A percentile compares a stretch with the other conserved stretches of the same genome.
Evolutionary conservation across 805 yeast species (phyloP).

Genomic region (Yamadazyma sp.): DNA sequence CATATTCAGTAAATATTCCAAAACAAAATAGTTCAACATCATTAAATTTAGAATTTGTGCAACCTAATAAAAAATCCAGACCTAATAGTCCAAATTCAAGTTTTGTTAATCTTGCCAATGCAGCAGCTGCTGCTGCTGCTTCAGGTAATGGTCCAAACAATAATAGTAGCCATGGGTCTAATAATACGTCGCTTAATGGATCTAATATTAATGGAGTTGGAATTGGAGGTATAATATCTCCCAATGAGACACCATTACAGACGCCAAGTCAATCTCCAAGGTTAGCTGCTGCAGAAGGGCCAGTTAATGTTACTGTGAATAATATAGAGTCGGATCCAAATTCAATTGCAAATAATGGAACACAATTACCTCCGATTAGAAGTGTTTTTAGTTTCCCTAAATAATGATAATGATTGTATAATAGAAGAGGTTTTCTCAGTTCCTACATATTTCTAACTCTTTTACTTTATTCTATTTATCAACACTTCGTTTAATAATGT

Average conservation of each 20-base stretch:
- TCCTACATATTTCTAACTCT: neutral
- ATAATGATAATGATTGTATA: too few relatives aligned
- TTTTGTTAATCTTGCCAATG: constrained; percentile 3
- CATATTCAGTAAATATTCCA: constrained; percentile 14
- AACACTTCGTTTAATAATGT: neutral
- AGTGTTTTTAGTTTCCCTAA: constrained; percentile 32
- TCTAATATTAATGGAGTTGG: neutral
- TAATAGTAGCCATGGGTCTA: too few relatives aligned
- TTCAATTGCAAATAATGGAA: constrained; percentile 39
- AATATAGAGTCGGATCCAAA: constrained; percentile 6
- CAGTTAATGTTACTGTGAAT: constrained; percentile 14
- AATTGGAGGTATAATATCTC: constrained; percentile 21
- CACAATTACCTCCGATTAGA: constrained; percentile 41
- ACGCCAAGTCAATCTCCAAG: constrained; percentile 52
- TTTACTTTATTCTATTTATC: neutral
- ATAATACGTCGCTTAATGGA: constrained; percentile 10
- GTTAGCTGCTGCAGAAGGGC: constrained; percentile 21
- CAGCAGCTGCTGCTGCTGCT: too few relatives aligned
- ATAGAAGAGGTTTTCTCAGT: too few relatives aligned
- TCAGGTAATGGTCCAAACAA: too few relatives aligned
- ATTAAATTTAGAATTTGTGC: constrained; percentile 36
- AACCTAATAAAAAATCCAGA: constrained; percentile 39
- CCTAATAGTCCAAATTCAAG: constrained; percentile 42
- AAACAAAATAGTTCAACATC: constrained; percentile 29
- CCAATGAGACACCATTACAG: constrained; percentile 48